phyloP scores from a whole-genome alignment of 176 grass and related monocot species.

The Pontederia paniculata region DNA sequence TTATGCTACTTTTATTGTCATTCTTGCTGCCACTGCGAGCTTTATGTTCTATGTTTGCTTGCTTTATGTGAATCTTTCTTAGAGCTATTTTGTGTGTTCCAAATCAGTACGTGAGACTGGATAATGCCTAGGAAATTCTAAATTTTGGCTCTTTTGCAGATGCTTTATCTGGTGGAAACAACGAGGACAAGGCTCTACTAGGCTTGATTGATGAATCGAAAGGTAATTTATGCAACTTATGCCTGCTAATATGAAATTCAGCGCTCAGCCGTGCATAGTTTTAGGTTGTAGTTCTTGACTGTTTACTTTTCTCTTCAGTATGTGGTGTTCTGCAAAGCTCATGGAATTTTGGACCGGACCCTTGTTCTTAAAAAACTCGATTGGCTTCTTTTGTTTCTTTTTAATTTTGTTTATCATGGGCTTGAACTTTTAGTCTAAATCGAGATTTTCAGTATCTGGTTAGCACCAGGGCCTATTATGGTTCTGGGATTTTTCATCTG shows the following conservation, averaged over 20 bases:
- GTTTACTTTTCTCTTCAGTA: not conserved
- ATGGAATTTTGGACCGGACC: no score
- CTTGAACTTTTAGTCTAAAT: no score
- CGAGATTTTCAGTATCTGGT: no score
- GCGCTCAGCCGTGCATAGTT: not conserved
- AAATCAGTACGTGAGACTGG: not conserved
- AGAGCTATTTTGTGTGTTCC: not conserved
- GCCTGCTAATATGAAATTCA: not conserved
- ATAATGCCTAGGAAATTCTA: not conserved
- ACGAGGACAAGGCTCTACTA: constrained; percentile 56
- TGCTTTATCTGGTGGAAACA: constrained; percentile 56
- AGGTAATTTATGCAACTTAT: constrained; percentile 29
- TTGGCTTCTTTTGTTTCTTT: no score
- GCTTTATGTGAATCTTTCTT: not conserved
- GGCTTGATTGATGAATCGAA: constrained; percentile 79
- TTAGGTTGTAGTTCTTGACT: not conserved
- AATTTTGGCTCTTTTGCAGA: constrained; percentile 28
- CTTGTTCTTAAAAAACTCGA: no score
- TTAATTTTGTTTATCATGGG: no score
- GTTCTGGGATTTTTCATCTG: no score
- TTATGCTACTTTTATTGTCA: no score
- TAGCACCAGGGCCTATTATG: no score
- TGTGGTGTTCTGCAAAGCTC: no score
- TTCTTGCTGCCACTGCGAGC: no score
- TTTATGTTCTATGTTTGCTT: no score